Percentiles rank a stretch among this genome's conserved stretches.
Conservation (phyloP, 805 yeast species). For the Metschnikowia orientalis region DNA sequence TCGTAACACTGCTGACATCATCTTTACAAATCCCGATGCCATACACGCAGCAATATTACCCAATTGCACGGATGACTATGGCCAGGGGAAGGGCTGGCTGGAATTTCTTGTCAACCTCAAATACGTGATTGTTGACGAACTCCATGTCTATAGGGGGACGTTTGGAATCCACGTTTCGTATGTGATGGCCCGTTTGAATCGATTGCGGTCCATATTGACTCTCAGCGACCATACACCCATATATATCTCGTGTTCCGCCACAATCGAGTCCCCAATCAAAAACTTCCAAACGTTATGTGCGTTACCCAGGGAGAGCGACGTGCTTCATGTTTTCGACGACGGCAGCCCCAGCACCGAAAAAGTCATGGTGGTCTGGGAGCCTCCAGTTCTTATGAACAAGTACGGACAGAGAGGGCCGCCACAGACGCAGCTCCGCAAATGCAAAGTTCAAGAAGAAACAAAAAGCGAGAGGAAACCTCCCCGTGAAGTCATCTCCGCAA, state of each 20-base stretch:
- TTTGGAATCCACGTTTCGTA: slow-evolving; percentile 92
- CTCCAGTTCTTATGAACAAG: slow-evolving; percentile 60
- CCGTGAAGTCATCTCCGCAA: too few relatives aligned
- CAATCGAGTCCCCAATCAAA: slow-evolving; percentile 65
- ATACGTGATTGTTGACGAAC: slow-evolving; percentile 76
- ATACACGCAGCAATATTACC: slow-evolving; percentile 84
- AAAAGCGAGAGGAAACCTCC: too few relatives aligned
- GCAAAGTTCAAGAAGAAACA: slow-evolving; percentile 1
- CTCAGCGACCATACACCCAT: slow-evolving; percentile 29
- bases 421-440: slow-evolving; percentile 9
- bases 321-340: slow-evolving; percentile 63
- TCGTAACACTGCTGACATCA: slow-evolving; percentile 63
- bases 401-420: slow-evolving; percentile 38
- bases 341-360: slow-evolving; percentile 87
- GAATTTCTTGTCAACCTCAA: slow-evolving; percentile 59
- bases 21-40: slow-evolving; percentile 95
- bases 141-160: slow-evolving; percentile 84
- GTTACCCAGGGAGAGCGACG: slow-evolving; percentile 38
- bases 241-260: slow-evolving; percentile 92
- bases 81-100: slow-evolving; percentile 48
- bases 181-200: slow-evolving; percentile 71
- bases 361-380: slow-evolving; percentile 77
- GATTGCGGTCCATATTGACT: slow-evolving; percentile 39
- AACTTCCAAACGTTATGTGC: slow-evolving; percentile 80
- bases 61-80: slow-evolving; percentile 33